Evolutionary conservation across 202 grass and related monocot genomes (phyloP).

Genomic region (Schoenoplectus triqueter): DNA sequence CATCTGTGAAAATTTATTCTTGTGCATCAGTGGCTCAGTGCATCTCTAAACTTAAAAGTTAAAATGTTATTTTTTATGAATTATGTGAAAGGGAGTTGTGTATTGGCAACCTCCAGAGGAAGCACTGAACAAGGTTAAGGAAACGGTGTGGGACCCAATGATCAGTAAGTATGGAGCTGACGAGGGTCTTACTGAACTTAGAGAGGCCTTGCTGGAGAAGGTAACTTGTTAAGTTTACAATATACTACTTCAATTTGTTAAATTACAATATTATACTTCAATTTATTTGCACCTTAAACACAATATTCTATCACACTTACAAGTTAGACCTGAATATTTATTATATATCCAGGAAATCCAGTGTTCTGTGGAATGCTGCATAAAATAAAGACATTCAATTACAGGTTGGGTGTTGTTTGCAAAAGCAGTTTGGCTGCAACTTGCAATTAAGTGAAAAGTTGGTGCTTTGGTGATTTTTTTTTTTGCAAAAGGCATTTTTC

Average conservation of each 20-base stretch:
- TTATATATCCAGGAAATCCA: neutral
- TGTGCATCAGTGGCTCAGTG: constrained; percentile 64
- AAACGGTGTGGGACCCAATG: constrained; percentile 73
- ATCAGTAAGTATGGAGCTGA: constrained; percentile 88
- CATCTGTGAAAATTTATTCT: neutral
- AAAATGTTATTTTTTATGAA: constrained; percentile 33
- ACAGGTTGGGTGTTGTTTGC: constrained; percentile 22
- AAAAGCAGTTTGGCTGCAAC: neutral
- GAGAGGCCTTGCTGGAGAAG: constrained; percentile 82
- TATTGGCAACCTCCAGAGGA: constrained; percentile 91
- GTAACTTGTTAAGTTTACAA: constrained; percentile 53
- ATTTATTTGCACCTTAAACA: neutral
- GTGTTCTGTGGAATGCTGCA: neutral
- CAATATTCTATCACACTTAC: neutral
- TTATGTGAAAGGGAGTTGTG: constrained; percentile 72
- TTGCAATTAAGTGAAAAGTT: constrained; percentile 11
- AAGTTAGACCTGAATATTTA: neutral
- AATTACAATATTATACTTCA: neutral
- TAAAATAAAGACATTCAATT: constrained; percentile 1
- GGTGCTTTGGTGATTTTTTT: neutral
- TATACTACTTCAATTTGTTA: constrained; percentile 8
- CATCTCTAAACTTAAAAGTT: constrained; percentile 51
- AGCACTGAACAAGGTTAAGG: constrained; percentile 72
- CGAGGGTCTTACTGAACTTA: constrained; percentile 86
- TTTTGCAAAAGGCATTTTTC: neutral